phyloP scores from a whole-genome alignment of 169 alveolate species.

The Eimeria zaria region DNA sequence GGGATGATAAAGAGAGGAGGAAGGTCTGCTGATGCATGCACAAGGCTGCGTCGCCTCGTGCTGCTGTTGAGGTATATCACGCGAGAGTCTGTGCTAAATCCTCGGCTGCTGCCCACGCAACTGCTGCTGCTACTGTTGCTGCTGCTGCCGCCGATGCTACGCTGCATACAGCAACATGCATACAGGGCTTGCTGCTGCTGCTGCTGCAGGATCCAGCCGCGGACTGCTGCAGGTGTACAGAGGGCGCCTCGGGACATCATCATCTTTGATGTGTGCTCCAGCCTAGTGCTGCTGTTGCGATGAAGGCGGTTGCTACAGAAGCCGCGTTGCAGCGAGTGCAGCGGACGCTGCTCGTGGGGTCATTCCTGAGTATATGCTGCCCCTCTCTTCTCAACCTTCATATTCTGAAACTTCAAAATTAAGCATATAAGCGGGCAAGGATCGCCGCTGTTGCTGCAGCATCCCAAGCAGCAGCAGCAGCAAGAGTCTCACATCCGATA shows the following conservation, averaged over 20 bases:
- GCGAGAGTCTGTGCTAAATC: constrained; percentile 32
- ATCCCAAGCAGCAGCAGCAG: neutral
- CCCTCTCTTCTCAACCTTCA: too few relatives aligned
- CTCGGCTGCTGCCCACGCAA: neutral
- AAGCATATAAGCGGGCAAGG: too few relatives aligned
- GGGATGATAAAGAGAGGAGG: constrained; percentile 28
- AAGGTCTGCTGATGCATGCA: constrained; percentile 49
- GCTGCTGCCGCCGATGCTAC: neutral
- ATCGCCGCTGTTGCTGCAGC: too few relatives aligned
- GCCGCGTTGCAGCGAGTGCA: too few relatives aligned
- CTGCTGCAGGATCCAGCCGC: neutral
- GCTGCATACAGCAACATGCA: neutral
- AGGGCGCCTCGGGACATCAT: too few relatives aligned
- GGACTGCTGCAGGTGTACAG: too few relatives aligned
- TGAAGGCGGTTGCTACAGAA: too few relatives aligned
- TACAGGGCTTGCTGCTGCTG: neutral
- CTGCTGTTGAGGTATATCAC: constrained; percentile 22
- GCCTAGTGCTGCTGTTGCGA: too few relatives aligned
- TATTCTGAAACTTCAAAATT: too few relatives aligned
- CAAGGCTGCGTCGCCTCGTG: constrained; percentile 58
- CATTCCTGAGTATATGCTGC: too few relatives aligned
- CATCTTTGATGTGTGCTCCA: too few relatives aligned
- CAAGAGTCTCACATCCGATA: neutral
- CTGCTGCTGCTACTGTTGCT: neutral
- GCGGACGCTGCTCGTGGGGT: too few relatives aligned